These are phyloP conservation scores for Apiotrichum siamense DNA, from an alignment of 1,284 basidiomycete genomes.

Conservation along the genomic window DNA sequence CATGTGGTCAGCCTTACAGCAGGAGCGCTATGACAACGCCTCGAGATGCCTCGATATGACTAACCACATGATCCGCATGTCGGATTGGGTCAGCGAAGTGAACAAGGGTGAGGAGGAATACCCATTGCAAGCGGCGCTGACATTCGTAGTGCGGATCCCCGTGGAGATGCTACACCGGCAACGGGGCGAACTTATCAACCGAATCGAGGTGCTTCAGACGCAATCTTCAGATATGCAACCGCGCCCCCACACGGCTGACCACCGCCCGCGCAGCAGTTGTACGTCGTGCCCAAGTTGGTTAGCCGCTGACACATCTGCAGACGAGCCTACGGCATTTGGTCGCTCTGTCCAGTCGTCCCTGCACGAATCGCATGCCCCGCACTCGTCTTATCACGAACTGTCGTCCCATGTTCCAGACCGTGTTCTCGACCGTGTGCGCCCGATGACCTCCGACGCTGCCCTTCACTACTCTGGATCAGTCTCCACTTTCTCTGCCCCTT, in stretches of 20 bases:
- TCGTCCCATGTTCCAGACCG: neutral
- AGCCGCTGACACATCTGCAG: neutral
- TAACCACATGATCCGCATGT: conserved; percentile 31
- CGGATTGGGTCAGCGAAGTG: conserved; percentile 8
- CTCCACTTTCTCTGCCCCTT: conserved; percentile 1
- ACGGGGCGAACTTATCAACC: neutral
- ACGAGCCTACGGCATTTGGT: neutral
- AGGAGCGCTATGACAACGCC: conserved; percentile 31
- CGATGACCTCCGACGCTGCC: neutral
- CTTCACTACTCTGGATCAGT: neutral
- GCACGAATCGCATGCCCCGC: neutral
- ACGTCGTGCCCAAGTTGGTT: neutral
- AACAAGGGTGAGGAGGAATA: neutral
- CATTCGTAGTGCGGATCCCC: neutral
- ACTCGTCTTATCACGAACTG: conserved; percentile 2
- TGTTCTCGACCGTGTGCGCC: conserved; percentile 2
- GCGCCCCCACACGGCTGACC: neutral
- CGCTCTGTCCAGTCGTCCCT: conserved; percentile 2
- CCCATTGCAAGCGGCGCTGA: neutral
- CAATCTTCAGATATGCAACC: neutral
- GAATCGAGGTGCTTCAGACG: conserved; percentile 1
- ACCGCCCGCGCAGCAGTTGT: neutral
- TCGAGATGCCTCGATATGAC: conserved; percentile 27
- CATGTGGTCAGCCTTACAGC: conserved; percentile 23
- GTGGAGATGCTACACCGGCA: conserved; percentile 2